Base-by-base conservation (phyloP, 371 early-diverging fungal genomes). In the Mucor velutinosus region DNA sequence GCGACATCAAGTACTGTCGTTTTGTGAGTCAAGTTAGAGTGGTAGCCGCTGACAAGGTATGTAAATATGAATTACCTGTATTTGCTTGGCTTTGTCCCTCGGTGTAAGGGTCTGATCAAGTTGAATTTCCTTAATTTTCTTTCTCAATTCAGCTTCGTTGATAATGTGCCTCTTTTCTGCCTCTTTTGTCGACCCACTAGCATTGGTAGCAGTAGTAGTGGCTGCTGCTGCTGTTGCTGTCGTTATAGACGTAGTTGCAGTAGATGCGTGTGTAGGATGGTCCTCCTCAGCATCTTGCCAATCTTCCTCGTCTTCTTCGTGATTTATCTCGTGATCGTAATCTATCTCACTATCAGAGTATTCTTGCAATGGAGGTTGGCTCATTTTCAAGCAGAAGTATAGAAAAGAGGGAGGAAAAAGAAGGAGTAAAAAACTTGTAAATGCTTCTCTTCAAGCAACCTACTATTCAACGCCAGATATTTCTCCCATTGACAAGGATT, bases 81-180 rank as follows among this genome's bases (percentile, higher is more conserved):
- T 89, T 62, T 81, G 76, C 63, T 82, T 81, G 17, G 92, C 90
- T 70, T 93, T 93, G 61, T 91, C 92, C 23, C 77, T 77, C 35
- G 88, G 76, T 30, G 76, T 67, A 10, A 92, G 74, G 8, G 61
- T 56, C 1, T 61, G 51, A 67, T 90, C 82, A 53, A 74, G 69
- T 65, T 89, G 91, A 64, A 91, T 91, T 7, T 71, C 72, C 73
- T 90, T 77, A 60, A 94, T 94, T 60, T 84, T 75, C 57, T 82
- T 79, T 43, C 85, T 72, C 59, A 78, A 65, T 33, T 87, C 81
- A 1, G 63, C 53, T 41, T 83, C 77, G 23, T 74, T 55, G 30
- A 74, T 63, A 4, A 23, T 53, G 8, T 32, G 60, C 17, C n/a
- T 39, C 55, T 60, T 14, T 11, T 61, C 45, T 47, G 41, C 55